Conservation (phyloP, 1,139 yeast genomes). For the Suhomyces bribrorum region DNA sequence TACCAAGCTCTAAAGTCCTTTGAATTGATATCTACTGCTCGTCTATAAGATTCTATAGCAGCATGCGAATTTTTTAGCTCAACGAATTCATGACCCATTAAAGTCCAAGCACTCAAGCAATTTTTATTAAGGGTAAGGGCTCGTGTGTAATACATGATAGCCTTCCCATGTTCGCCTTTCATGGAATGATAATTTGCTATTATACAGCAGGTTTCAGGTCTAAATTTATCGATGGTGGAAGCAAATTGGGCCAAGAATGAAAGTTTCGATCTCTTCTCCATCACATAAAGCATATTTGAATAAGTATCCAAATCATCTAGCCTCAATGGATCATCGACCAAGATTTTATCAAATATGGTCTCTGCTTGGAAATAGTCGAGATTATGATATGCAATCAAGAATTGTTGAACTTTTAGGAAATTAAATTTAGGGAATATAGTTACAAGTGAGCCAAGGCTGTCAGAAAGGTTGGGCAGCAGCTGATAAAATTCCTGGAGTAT, state of each 20-base stretch:
- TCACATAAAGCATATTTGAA: constrained; percentile 90
- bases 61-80: constrained; percentile 96
- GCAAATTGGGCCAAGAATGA: constrained; percentile 88
- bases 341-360: constrained; percentile 69
- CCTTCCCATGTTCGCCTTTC: constrained; percentile 91
- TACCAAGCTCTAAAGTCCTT: constrained; percentile 98
- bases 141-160: constrained; percentile 88
- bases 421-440: constrained; percentile 68
- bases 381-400: constrained; percentile 75
- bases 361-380: constrained; percentile 84
- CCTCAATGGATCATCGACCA: constrained; percentile 78
- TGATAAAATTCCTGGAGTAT: constrained; percentile 82
- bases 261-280: constrained; percentile 83
- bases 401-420: constrained; percentile 77
- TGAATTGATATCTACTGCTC: constrained; percentile 87
- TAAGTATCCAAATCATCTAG: constrained; percentile 89
- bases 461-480: constrained; percentile 52
- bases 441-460: constrained; percentile 49
- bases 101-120: constrained; percentile 92
- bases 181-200: constrained; percentile 92
- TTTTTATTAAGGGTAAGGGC: constrained; percentile 81
- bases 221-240: constrained; percentile 75
- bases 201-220: constrained; percentile 95
- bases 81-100: constrained; percentile 98
- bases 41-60: constrained; percentile 90